phyloP scores from a whole-genome alignment of 2,329 filamentous ascomycete species.

The Phyllosticta citriasiana region DNA sequence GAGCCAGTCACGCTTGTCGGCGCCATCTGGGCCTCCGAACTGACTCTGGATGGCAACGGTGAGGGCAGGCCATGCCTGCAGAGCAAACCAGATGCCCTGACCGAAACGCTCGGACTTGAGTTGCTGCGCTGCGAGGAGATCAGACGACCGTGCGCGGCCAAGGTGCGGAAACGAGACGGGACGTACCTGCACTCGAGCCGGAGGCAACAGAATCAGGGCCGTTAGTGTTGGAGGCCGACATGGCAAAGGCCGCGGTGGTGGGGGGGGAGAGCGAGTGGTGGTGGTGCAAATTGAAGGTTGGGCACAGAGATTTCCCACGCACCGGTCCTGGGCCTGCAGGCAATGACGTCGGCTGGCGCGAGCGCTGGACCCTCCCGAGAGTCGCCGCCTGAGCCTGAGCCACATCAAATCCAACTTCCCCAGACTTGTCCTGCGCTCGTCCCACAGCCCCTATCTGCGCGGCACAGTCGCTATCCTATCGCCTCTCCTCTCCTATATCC shows the following conservation, averaged over 20 bases:
- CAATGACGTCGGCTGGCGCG: background rate
- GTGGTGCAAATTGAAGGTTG: background rate
- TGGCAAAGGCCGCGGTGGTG: background rate
- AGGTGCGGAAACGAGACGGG: constrained; percentile 1
- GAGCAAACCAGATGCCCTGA: constrained; percentile 71
- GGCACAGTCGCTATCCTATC: background rate
- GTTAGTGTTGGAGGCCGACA: background rate
- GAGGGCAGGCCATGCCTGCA: constrained; percentile 82
- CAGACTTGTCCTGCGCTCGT: background rate
- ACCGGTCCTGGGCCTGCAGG: background rate
- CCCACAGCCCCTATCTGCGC: background rate
- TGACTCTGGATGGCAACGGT: constrained; percentile 75
- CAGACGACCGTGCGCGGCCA: constrained; percentile 1
- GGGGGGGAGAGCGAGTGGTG: background rate
- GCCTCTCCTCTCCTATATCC: background rate
- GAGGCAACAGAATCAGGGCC: background rate
- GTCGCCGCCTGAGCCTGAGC: background rate
- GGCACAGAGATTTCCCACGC: constrained; percentile 1
- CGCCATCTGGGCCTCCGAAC: constrained; percentile 76
- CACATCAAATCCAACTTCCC: background rate
- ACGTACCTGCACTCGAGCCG: constrained; percentile 6
- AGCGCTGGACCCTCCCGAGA: background rate
- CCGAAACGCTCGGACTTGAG: constrained; percentile 47
- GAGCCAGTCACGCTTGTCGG: constrained; percentile 94
- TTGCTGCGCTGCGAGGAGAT: constrained; percentile 3